Conservation (phyloP, 345 rosid genomes). For the Stellera chamaejasme region DNA sequence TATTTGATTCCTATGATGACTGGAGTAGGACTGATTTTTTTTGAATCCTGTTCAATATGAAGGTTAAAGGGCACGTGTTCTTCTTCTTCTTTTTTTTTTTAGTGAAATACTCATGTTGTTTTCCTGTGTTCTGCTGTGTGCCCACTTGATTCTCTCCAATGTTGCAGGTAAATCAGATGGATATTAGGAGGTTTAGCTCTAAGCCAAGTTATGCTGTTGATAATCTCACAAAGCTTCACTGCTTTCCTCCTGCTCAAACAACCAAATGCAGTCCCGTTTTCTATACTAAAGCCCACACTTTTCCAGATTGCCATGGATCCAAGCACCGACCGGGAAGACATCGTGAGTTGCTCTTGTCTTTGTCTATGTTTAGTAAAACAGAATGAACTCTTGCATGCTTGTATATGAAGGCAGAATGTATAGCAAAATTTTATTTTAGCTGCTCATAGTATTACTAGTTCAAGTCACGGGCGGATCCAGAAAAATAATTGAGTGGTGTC, state of each 20-base stretch:
- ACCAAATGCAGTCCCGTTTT: conserved; percentile 19
- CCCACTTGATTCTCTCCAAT: conserved; percentile 1
- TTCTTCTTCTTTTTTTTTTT: too few relatives aligned
- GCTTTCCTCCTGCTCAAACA: conserved; percentile 16
- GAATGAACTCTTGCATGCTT: background rate
- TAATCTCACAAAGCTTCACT: conserved; percentile 19
- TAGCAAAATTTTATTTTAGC: background rate
- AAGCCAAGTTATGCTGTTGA: conserved; percentile 17
- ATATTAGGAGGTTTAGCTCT: conserved; percentile 13
- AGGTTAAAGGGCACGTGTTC: too few relatives aligned
- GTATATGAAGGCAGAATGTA: background rate
- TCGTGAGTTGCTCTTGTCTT: conserved; percentile 24
- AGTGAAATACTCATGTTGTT: too few relatives aligned
- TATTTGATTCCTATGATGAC: too few relatives aligned
- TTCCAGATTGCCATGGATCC: conserved; percentile 13
- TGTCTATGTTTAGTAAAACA: background rate
- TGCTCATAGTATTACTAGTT: background rate
- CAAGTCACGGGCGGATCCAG: too few relatives aligned
- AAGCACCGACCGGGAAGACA: conserved; percentile 25
- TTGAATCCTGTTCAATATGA: background rate
- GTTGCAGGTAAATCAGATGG: conserved; percentile 24
- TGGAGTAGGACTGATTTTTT: background rate
- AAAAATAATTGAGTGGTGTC: too few relatives aligned
- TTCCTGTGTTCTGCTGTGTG: background rate
- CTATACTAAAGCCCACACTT: background rate